Conservation (phyloP, 371 early-diverging fungal species). For the Nematocida ausubeli region DNA sequence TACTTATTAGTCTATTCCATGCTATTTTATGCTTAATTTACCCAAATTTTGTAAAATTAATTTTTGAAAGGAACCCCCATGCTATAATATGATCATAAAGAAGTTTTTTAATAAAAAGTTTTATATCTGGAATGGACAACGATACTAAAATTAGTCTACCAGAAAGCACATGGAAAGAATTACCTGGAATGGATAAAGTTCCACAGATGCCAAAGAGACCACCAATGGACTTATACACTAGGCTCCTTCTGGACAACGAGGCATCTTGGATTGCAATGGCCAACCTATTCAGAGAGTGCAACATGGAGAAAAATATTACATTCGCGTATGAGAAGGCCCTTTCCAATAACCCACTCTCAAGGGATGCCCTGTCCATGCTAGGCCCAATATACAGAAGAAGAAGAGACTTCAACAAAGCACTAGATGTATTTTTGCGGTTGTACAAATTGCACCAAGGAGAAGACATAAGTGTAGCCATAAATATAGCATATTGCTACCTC, state of each 20-base stretch:
- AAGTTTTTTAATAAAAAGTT: constrained; percentile 36
- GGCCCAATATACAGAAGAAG: constrained; percentile 34
- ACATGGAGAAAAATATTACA: constrained; percentile 30
- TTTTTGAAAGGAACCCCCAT: not conserved
- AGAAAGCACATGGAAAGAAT: constrained; percentile 21
- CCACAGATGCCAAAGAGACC: constrained; percentile 22
- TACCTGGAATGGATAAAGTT: constrained; percentile 36
- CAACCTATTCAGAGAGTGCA: constrained; percentile 34
- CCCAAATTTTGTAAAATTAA: not conserved
- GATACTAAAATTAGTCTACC: constrained; percentile 34
- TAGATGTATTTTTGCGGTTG: constrained; percentile 36
- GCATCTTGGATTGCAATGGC: constrained; percentile 34
- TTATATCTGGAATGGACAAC: constrained; percentile 53
- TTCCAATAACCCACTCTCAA: constrained; percentile 31
- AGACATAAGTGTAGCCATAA: not conserved
- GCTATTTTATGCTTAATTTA: not conserved
- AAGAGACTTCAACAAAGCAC: constrained; percentile 12
- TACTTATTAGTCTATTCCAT: not conserved
- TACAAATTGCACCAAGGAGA: constrained; percentile 29
- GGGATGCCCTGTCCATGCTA: constrained; percentile 13
- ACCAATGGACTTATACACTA: constrained; percentile 18
- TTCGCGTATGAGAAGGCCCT: constrained; percentile 40
- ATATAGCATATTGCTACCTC: constrained; percentile 41
- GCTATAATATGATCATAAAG: constrained; percentile 20
- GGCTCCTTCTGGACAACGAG: constrained; percentile 36